phyloP scores from a whole-genome alignment of 2,329 filamentous ascomycete genomes.

The Pestalotiopsis sp. region DNA sequence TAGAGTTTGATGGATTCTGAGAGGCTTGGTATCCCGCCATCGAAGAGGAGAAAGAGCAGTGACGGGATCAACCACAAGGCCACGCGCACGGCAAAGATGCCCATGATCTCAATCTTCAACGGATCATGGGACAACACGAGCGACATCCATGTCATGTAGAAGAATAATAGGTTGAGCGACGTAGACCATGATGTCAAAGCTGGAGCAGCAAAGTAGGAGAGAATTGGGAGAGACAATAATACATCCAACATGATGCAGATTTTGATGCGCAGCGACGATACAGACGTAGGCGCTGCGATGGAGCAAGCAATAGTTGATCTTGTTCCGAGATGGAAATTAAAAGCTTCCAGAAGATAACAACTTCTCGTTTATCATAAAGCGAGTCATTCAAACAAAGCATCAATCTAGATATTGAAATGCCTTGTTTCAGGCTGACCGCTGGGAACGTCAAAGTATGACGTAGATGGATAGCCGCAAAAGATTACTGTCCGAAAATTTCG shows the following conservation, averaged over 20 bases:
- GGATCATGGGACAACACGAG: conserved; percentile 78
- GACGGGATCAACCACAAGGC: conserved; percentile 76
- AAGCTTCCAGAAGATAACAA: neutral
- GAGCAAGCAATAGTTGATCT: neutral
- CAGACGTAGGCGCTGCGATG: neutral
- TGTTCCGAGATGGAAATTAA: neutral
- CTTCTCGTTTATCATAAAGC: neutral
- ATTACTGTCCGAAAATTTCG: neutral
- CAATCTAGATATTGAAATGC: neutral
- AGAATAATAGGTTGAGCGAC: conserved; percentile 83
- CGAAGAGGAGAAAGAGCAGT: conserved; percentile 72
- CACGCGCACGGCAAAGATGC: conserved; percentile 67
- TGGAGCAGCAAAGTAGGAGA: conserved; percentile 68
- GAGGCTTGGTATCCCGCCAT: conserved; percentile 69
- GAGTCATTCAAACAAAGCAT: neutral
- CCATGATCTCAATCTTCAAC: conserved; percentile 74
- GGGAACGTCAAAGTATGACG: neutral
- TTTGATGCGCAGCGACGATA: neutral
- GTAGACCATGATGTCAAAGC: conserved; percentile 71
- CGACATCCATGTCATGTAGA: conserved; percentile 88
- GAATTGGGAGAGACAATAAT: conserved; percentile 71
- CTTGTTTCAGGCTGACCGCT: neutral
- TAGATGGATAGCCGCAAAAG: neutral
- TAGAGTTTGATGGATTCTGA: conserved; percentile 71
- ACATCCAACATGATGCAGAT: conserved; percentile 55